Base-by-base conservation (phyloP, 768 basidiomycete species). In the Imleria badia region DNA sequence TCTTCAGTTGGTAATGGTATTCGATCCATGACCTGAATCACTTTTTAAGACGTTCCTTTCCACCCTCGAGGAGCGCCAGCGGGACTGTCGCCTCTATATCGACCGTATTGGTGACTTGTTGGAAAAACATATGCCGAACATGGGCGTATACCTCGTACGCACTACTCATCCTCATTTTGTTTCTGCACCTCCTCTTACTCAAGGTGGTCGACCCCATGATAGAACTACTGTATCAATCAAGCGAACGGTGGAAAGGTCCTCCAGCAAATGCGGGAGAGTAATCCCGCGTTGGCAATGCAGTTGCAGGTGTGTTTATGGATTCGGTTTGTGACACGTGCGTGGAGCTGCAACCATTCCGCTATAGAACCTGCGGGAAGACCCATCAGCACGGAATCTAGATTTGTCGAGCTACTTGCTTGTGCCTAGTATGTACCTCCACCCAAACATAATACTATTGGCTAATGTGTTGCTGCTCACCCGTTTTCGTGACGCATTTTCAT, bases 181-280 rank as follows among this genome's bases (percentile, higher is more conserved):
- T 14, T 10, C 15, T 26, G 22, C 20, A 14, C 19, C 19, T n/a
- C 1, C 14, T 22, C 39, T 59, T 10, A 45, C 51, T 4, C 26
- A 31, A 22, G 34, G 46, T 12, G 15, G 14, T 38, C n/a, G n/a
- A n/a, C n/a, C n/a, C 8, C 35, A 11, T 46, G 48, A 10, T 57
- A 94, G 87, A 84, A 86, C 51, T 98, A 97, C 65, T 98, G 96
- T 58, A 83, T 94, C 51, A 95, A 98, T 59, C 95, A 97, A 69
- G 77, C 75, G 9, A 84, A 77, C 12, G 92, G 89, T 0, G 88
- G 85, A 60, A 87, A 85, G 62, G 81, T 87, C 4, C 75, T 96
- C 33, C 86, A 91, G 59, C 84, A 87, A 1, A 67, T 90, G 54
- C 77, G 91, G 43, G 82, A 87, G 48, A 78, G 78, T 4, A 87